Evolutionary conservation across 1,284 basidiomycete species (phyloP).

Genomic region (Ceratobasidium sp.): DNA sequence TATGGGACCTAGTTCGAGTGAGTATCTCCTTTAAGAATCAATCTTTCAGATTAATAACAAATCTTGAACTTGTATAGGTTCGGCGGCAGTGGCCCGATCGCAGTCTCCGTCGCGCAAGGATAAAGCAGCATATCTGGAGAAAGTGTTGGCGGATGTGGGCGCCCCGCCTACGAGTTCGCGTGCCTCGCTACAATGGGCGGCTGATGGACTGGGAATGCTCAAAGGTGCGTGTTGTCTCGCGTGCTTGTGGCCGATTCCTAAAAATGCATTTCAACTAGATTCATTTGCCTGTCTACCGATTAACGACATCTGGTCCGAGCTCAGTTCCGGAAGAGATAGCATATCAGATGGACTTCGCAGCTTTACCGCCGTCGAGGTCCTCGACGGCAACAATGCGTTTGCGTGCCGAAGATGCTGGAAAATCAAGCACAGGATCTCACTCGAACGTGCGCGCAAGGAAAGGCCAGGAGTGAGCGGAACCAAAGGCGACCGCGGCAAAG

Average conservation of each 20-base stretch:
- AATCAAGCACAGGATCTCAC: constrained; percentile 69
- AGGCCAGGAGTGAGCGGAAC: constrained; percentile 58
- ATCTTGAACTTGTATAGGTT: neutral
- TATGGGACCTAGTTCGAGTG: neutral
- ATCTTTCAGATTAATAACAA: neutral
- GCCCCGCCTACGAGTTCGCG: constrained; percentile 27
- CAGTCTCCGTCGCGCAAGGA: constrained; percentile 38
- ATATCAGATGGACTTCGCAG: constrained; percentile 74
- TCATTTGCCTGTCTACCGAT: constrained; percentile 28
- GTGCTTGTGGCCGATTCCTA: neutral
- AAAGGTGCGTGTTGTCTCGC: constrained; percentile 14
- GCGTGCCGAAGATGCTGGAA: constrained; percentile 96
- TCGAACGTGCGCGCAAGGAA: constrained; percentile 40
- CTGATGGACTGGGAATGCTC: constrained; percentile 22
- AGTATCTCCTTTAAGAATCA: neutral
- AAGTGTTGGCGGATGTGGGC: constrained; percentile 69
- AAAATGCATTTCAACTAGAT: neutral
- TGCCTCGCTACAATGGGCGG: constrained; percentile 26
- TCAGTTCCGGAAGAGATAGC: constrained; percentile 53
- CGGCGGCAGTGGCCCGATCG: constrained; percentile 21
- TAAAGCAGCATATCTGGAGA: constrained; percentile 72
- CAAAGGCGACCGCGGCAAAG: constrained; percentile 51
- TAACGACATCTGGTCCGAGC: constrained; percentile 45
- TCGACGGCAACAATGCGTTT: constrained; percentile 95
- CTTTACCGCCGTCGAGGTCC: constrained; percentile 90